These are phyloP conservation scores for Penicillium daleae DNA, from an alignment of 495 filamentous ascomycete species.

Conservation along the genomic window DNA sequence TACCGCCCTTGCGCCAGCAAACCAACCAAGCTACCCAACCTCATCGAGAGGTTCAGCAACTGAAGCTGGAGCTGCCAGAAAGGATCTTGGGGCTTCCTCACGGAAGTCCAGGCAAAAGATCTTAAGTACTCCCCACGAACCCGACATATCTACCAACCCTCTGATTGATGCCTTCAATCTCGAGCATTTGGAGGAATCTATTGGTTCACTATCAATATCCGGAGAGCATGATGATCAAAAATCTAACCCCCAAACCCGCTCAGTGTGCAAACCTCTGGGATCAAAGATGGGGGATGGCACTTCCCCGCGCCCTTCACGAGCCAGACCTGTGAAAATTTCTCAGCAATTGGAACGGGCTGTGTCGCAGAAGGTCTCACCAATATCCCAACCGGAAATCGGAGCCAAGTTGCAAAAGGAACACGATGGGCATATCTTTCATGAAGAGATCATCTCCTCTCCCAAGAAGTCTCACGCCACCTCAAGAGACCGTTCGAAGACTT, in stretches of 20 bases:
- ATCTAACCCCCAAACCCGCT: background rate
- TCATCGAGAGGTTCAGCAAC: background rate
- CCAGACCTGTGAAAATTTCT: background rate
- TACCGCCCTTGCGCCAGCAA: background rate
- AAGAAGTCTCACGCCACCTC: background rate
- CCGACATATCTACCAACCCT: background rate
- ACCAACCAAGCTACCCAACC: slow-evolving; percentile 30
- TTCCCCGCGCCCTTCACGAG: background rate
- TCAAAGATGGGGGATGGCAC: slow-evolving; percentile 6
- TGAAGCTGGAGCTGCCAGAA: background rate
- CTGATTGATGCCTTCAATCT: slow-evolving; percentile 6
- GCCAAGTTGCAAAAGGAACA: background rate
- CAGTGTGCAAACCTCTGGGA: background rate
- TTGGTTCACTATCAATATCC: slow-evolving; percentile 26
- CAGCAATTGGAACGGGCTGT: background rate
- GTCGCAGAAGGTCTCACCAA: background rate
- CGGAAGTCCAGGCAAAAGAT: background rate
- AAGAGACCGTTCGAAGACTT: background rate
- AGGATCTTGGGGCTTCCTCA: background rate
- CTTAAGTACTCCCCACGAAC: slow-evolving; percentile 1
- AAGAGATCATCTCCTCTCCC: background rate
- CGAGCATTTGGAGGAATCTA: slow-evolving; percentile 26
- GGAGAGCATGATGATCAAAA: slow-evolving; percentile 5
- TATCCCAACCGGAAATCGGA: no score
- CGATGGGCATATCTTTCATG: background rate